These are phyloP conservation scores for Quercus berberidifolia DNA, from an alignment of 306 rosid genomes.

Conservation along the genomic window DNA sequence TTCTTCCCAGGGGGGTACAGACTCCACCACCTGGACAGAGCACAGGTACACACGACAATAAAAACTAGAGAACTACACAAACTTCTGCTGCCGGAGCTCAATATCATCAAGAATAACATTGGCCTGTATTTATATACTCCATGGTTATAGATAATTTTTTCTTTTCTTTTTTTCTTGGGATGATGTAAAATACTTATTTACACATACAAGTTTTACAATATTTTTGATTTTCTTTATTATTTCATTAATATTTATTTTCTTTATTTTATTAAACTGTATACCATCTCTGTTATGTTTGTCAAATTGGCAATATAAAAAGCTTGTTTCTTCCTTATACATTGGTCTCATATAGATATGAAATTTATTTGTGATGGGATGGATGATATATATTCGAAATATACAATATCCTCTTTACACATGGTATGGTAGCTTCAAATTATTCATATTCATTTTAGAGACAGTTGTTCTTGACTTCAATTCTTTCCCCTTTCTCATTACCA, in stretches of 20 bases:
- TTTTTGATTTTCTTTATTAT: background rate
- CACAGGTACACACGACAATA: constrained; percentile 34
- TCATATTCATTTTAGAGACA: too few relatives aligned
- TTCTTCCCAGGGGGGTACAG: constrained; percentile 60
- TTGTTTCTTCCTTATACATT: too few relatives aligned
- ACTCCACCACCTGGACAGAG: constrained; percentile 67
- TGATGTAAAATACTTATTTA: constrained; percentile 9
- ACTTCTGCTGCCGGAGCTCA: background rate
- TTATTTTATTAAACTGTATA: background rate
- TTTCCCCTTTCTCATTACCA: too few relatives aligned
- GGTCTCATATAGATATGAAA: too few relatives aligned
- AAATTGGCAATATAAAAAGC: too few relatives aligned
- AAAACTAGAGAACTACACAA: background rate
- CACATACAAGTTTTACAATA: background rate
- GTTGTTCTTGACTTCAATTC: too few relatives aligned
- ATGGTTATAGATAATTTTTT: background rate
- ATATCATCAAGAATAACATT: background rate
- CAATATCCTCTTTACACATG: too few relatives aligned
- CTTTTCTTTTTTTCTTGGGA: background rate
- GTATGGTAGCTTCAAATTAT: background rate
- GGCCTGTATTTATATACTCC: background rate
- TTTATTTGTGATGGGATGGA: too few relatives aligned
- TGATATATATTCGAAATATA: too few relatives aligned
- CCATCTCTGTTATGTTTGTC: too few relatives aligned
- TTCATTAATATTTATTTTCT: too few relatives aligned